A percentile compares a stretch with the other conserved stretches of the same genome.
These are phyloP conservation scores for Salicornia ramosissima DNA, from an alignment of 148 eudicot genomes.

Conservation along the genomic window DNA sequence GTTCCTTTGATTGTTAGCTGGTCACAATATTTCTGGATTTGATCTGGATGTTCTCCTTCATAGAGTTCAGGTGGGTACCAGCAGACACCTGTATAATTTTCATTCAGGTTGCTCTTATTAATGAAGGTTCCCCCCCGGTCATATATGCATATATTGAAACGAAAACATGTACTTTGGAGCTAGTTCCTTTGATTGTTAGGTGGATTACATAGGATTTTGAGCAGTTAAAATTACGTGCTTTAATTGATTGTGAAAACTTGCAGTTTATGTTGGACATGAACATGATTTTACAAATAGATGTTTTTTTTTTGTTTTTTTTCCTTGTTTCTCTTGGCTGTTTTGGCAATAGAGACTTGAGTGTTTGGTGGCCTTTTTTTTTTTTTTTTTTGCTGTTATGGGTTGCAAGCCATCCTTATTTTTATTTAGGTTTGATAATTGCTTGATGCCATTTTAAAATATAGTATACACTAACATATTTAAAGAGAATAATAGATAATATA, in stretches of 20 bases:
- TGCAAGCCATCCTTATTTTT: too few species aligned
- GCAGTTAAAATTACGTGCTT: background rate
- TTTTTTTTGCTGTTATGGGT: too few species aligned
- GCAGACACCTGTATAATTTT: too few species aligned
- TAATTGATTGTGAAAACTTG: background rate
- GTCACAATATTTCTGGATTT: conserved; percentile 95
- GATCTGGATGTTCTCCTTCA: conserved; percentile 92
- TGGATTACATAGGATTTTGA: background rate
- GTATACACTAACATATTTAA: background rate
- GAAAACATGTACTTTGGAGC: background rate
- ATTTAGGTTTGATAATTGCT: too few species aligned
- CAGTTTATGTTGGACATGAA: background rate
- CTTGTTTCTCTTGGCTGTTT: too few species aligned
- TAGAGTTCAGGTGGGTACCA: conserved; percentile 58
- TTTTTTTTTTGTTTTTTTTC: too few species aligned
- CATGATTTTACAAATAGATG: background rate
- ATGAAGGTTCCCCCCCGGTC: too few species aligned
- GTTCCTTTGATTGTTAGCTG: background rate
- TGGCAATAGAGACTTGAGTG: too few species aligned
- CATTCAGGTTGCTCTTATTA: too few species aligned
- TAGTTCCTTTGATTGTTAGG: background rate
- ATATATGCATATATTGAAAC: background rate
- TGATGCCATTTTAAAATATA: too few species aligned
- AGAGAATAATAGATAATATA: background rate
- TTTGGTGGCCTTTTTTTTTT: too few species aligned